Evolutionary conservation across 1,284 basidiomycete genomes (phyloP).

Genomic region (Retiboletus fuscus): DNA sequence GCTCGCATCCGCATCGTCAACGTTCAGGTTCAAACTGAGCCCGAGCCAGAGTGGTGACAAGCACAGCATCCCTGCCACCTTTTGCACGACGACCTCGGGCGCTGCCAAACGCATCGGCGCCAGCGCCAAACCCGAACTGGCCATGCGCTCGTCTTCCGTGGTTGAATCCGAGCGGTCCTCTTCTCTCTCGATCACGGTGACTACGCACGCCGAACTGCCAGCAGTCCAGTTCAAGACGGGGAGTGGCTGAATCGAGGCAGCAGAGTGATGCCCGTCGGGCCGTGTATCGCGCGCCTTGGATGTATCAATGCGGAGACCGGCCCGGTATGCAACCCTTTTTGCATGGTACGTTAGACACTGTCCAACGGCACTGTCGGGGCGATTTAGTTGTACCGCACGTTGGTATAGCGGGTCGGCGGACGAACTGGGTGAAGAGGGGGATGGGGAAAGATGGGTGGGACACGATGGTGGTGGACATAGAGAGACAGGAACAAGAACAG

Average conservation of each 20-base stretch:
- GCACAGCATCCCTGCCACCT: background rate
- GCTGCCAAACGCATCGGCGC: slow-evolving; percentile 2
- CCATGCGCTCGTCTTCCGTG: background rate
- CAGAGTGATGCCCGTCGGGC: slow-evolving; percentile 52
- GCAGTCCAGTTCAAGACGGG: slow-evolving; percentile 53
- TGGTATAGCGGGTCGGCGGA: slow-evolving; percentile 54
- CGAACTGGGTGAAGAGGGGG: slow-evolving; percentile 49
- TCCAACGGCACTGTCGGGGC: slow-evolving; percentile 49
- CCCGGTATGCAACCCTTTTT: slow-evolving; percentile 54
- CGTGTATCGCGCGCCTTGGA: slow-evolving; percentile 51
- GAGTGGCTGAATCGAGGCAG: slow-evolving; percentile 46
- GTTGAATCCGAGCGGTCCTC: background rate
- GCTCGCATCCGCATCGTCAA: slow-evolving; percentile 5
- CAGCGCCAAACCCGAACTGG: background rate
- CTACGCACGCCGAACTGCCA: background rate
- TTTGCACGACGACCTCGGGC: slow-evolving; percentile 18
- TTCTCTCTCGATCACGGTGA: background rate
- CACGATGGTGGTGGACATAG: slow-evolving; percentile 32
- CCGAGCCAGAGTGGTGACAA: too few relatives aligned
- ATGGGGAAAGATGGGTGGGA: slow-evolving; percentile 31
- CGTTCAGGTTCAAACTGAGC: background rate
- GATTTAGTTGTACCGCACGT: slow-evolving; percentile 52
- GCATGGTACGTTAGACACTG: slow-evolving; percentile 56
- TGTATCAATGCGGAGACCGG: slow-evolving; percentile 59
- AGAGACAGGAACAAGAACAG: background rate